Base-by-base conservation (phyloP, 352 stramenopile genomes). In the Globisporangium cederbergense region DNA sequence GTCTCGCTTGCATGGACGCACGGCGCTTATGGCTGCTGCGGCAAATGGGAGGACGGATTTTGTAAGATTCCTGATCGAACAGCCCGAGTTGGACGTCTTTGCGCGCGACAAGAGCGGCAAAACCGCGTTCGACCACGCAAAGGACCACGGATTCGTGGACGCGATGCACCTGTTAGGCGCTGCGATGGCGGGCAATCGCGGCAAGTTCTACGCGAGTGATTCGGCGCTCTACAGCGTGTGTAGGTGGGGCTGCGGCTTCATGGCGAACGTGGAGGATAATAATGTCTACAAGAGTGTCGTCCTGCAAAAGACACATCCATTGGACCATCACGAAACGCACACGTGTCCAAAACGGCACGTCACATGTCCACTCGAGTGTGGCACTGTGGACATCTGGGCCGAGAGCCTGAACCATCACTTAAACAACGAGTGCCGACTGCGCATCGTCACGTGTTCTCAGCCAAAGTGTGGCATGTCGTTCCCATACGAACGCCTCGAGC, bases 201-300 rank as follows among this genome's bases (percentile, higher is more conserved):
- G 68, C 5, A 65, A 71, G 13, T 68, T 78, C 8, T 76, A 80
- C 36, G 66, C 64, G 25, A 73, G 65, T 13, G 51, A 65, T 20
- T 86, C 74, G 13, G 78, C 72, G 6, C 46, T 86, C 16, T 84
- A 78, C 32, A 74, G 77, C 0, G 72, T 88, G 0, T 91, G 82
- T 49, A 85, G 85, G 38, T 89, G 79, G 78, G 82, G 80, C 18
- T 91, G 82, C 22, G 78, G 82, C 5, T 80, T 88, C 58, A 77
- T 91, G 73, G 58, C 71, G 13, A 47, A 55, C 4, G 61, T 65
- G 3, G 64, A 79, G 2, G 74, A 54, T 14, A 70, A 85, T 51
- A 30, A 60, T 0, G 72, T 79, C 2, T 60, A 45, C n/a, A 20
- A 71, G 16, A 58, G 70, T 45, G 53, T 58, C 4, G 51, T 84